phyloP scores from a whole-genome alignment of 2,329 filamentous ascomycete genomes.

The Didymella arachidicola region DNA sequence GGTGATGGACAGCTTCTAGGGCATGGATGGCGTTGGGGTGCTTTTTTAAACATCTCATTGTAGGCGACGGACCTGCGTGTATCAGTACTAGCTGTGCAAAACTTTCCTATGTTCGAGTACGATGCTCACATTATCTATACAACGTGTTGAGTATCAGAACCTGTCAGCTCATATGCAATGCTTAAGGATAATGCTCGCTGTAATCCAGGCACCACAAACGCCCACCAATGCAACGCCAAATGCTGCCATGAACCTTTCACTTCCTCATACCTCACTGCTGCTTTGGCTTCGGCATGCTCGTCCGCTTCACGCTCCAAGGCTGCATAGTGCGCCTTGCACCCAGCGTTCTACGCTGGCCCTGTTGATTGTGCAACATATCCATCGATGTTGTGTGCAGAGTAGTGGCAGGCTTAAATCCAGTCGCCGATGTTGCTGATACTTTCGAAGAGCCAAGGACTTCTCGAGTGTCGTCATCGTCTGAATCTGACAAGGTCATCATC shows the following conservation, averaged over 20 bases:
- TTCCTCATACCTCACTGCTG: constrained; percentile 4
- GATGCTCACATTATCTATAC: not conserved
- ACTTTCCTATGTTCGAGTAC: not conserved
- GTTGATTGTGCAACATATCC: constrained; percentile 36
- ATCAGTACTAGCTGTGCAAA: constrained; percentile 14
- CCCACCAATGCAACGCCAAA: not conserved
- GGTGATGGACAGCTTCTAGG: not conserved
- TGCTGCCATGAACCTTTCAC: not conserved
- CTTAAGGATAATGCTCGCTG: not conserved
- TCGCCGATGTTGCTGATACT: constrained; percentile 5
- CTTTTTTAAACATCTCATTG: not conserved
- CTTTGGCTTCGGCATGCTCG: constrained; percentile 42
- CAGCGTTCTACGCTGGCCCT: constrained; percentile 55
- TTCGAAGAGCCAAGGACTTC: constrained; percentile 24
- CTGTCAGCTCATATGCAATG: not conserved
- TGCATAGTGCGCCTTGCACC: constrained; percentile 60
- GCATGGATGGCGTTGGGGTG: constrained; percentile 8
- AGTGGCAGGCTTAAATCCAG: constrained; percentile 47
- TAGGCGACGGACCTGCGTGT: not conserved
- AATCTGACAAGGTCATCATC: constrained; percentile 3
- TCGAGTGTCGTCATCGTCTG: constrained; percentile 12
- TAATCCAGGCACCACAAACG: not conserved
- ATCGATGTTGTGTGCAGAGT: constrained; percentile 57
- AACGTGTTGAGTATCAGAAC: not conserved
- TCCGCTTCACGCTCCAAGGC: constrained; percentile 57